phyloP scores from a whole-genome alignment of 2,329 filamentous ascomycete species.

The Cadophora luteo-olivacea region DNA sequence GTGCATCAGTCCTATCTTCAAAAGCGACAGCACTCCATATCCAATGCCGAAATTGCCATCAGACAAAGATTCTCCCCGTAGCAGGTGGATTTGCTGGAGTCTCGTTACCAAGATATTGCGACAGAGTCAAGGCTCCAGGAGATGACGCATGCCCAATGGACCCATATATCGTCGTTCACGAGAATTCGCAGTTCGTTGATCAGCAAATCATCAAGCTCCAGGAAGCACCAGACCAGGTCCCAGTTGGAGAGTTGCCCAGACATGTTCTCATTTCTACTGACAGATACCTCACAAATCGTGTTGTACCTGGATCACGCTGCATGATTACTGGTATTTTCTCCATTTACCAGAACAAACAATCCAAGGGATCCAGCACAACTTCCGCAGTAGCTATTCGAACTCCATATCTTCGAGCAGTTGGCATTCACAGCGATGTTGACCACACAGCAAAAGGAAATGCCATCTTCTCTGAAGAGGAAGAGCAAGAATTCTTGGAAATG shows the following conservation, averaged over 20 bases:
- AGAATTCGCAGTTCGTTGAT: slow-evolving; percentile 93
- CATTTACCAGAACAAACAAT: slow-evolving; percentile 93
- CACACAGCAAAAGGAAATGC: slow-evolving; percentile 85
- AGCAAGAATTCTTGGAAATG: slow-evolving; percentile 93
- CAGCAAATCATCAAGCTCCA: slow-evolving; percentile 98
- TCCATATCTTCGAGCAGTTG: slow-evolving; percentile 90
- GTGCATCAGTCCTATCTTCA: slow-evolving; percentile 93
- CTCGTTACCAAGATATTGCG: slow-evolving; percentile 81
- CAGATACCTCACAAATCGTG: slow-evolving; percentile 91
- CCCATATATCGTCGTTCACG: slow-evolving; percentile 94
- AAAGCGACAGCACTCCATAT: slow-evolving; percentile 89
- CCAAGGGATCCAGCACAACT: slow-evolving; percentile 74
- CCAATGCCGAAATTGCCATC: slow-evolving; percentile 85
- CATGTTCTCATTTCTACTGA: slow-evolving; percentile 98
- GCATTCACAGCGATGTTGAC: slow-evolving; percentile 89
- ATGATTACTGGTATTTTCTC: slow-evolving; percentile 98
- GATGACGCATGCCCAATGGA: slow-evolving; percentile 89
- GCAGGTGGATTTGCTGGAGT: slow-evolving; percentile 88
- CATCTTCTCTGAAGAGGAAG: slow-evolving; percentile 91
- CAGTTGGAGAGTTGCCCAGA: slow-evolving; percentile 91
- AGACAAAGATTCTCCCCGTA: slow-evolving; percentile 73
- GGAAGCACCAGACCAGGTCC: slow-evolving; percentile 96
- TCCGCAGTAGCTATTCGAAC: slow-evolving; percentile 94
- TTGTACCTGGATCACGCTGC: slow-evolving; percentile 93
- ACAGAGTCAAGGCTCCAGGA: slow-evolving; percentile 65